A percentile compares a stretch with the other conserved stretches of the same genome.
These are phyloP conservation scores for Fusarium nygamai DNA, from an alignment of 2,329 filamentous ascomycete species.

Conservation along the genomic window DNA sequence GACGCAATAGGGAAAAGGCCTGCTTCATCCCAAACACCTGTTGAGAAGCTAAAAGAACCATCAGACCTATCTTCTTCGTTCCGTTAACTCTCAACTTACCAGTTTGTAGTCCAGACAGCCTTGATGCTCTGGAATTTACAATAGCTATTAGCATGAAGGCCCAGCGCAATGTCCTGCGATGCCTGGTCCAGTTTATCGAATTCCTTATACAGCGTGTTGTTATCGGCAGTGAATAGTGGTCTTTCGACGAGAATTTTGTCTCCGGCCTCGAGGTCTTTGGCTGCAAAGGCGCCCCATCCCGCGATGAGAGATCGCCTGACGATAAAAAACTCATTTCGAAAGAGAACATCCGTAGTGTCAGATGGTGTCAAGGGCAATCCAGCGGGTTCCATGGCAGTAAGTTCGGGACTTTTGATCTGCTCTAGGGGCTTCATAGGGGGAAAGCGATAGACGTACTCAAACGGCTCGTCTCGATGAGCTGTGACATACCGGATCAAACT, in stretches of 20 bases:
- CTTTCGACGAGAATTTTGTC: slow-evolving; percentile 57
- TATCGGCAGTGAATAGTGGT: slow-evolving; percentile 52
- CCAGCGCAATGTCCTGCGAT: slow-evolving; percentile 48
- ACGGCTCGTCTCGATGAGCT: slow-evolving; percentile 11
- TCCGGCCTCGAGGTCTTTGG: slow-evolving; percentile 48
- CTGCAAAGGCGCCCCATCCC: slow-evolving; percentile 60
- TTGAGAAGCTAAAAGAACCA: slow-evolving; percentile 41
- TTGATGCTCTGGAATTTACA: slow-evolving; percentile 45
- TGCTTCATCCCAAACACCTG: slow-evolving; percentile 40
- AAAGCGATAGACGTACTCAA: slow-evolving; percentile 10
- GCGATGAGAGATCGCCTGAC: slow-evolving; percentile 53
- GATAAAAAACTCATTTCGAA: slow-evolving; percentile 53
- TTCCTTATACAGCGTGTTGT: slow-evolving; percentile 44
- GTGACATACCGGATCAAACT: slow-evolving; percentile 30
- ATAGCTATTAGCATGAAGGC: slow-evolving; percentile 51
- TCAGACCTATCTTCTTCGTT: neutral
- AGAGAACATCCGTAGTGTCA: slow-evolving; percentile 29
- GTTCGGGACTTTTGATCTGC: neutral
- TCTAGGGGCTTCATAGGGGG: slow-evolving; percentile 22
- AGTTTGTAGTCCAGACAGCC: slow-evolving; percentile 58
- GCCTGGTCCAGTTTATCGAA: slow-evolving; percentile 49
- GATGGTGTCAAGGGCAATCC: slow-evolving; percentile 5
- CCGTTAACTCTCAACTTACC: slow-evolving; percentile 49
- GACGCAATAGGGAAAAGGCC: slow-evolving; percentile 62
- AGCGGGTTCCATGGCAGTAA: neutral